A percentile compares a stretch with the other conserved stretches of the same genome.
Evolutionary conservation across 139 green algal species (phyloP).

Genomic region (Tetraselmis striata): DNA sequence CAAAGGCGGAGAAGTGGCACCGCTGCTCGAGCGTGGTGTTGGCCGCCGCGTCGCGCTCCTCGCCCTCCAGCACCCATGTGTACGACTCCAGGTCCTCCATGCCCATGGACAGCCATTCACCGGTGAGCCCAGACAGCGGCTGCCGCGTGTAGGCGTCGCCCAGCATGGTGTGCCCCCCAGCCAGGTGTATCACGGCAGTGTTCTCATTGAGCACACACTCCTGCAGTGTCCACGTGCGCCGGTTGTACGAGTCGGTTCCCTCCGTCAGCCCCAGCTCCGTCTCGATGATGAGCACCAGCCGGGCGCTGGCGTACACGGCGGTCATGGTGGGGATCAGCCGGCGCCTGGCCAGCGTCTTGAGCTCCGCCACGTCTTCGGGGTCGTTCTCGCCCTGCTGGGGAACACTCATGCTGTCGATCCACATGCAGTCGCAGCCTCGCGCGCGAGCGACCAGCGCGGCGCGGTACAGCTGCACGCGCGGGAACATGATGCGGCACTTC

Average conservation of each 20-base stretch:
- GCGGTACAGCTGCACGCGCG: not conserved
- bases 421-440: not conserved
- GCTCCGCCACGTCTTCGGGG: not conserved
- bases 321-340: not conserved
- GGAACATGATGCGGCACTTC: not conserved
- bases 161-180: not conserved
- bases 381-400: not conserved
- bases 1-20: not conserved
- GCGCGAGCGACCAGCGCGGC: not conserved
- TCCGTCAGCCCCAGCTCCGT: not conserved
- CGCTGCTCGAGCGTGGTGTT: not conserved
- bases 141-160: not conserved
- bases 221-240: not conserved
- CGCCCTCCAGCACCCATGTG: not conserved
- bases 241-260: not conserved
- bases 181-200: not conserved
- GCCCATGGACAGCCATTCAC: not conserved
- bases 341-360: not conserved
- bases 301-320: not conserved
- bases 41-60: not conserved
- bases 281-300: not conserved
- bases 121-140: not conserved
- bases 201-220: not conserved
- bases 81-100: not conserved
- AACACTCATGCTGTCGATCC: not conserved